Evolutionary conservation across 352 stramenopile genomes (phyloP), one percentile per base, ranked within the genome.

Genomic region (Phytophthora pluvialis): DNA sequence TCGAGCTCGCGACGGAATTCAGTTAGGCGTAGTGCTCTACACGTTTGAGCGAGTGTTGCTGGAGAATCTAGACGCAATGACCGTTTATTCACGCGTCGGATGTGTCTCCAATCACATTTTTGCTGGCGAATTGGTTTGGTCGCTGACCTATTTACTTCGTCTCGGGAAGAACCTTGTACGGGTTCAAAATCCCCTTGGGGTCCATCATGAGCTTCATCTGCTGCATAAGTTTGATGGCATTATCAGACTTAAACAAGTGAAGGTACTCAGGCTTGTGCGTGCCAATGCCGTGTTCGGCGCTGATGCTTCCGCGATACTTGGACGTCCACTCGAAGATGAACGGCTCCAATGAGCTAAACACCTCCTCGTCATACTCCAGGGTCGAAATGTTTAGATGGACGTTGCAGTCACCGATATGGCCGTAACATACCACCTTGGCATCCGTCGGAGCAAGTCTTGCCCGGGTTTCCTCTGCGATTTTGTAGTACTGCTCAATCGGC

Each of bases 231-330:
- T 79, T 64, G 58, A 99, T 88, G 29, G 87, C 83, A 48, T 72
- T 79, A 18, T 64, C 38, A 12, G 86, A 88, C 72, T 98, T 98
- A 60, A 91, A 93, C 60, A 92, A 10, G 53, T 86, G 62, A 13
- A 99, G 68, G 62, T 86, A 97, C 45, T 82, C 53, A 16, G 91
- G 83, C 75, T 99, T 99, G 73, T 97, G 90, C 59, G 94, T 89
- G 28, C 97, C 97, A 45, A 99, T 89, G 46, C 97, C 97, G 75
- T 99, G 97, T 75, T 99, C 97, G 26, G 97, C 97, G 49, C 91
- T 98, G 64, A 99, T 98, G 59, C 95, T 99, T 36, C 97, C 97
- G 38, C 85, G 85, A 58, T 80, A 82, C 58, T 89, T 80, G 61
- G 84, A 87, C 11, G 85, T 95, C 81, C 85, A 95, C 68, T 93